Percentiles rank a stretch among this genome's conserved stretches.
Conservation (phyloP, 2,329 filamentous ascomycete species). For the Aspergillus jensenii region DNA sequence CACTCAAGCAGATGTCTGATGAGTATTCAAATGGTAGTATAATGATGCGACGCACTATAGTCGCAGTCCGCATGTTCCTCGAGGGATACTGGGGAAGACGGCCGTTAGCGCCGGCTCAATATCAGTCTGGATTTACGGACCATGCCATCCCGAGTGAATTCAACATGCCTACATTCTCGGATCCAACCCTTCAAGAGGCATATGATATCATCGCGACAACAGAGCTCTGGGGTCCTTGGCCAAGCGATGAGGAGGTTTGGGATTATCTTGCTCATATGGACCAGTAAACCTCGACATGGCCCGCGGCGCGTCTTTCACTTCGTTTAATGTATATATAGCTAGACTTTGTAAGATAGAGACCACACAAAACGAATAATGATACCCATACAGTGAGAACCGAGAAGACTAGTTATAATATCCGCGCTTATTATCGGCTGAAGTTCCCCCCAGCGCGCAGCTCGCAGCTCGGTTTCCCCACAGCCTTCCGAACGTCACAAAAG, state of each 20-base stretch:
- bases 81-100: slow-evolving; percentile 32
- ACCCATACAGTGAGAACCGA: slow-evolving; percentile 6
- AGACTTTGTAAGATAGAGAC: slow-evolving; percentile 17
- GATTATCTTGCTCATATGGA: slow-evolving; percentile 29
- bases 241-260: slow-evolving; percentile 40
- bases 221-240: slow-evolving; percentile 41
- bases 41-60: slow-evolving; percentile 41
- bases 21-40: slow-evolving; percentile 37
- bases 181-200: slow-evolving; percentile 34
- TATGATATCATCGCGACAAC: slow-evolving; percentile 38
- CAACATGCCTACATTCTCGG: slow-evolving; percentile 22
- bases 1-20: slow-evolving; percentile 35
- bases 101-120: neutral
- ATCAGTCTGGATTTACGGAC: neutral
- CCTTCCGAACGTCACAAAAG: slow-evolving; percentile 6
- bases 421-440: neutral
- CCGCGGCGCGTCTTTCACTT: slow-evolving; percentile 15
- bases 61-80: slow-evolving; percentile 42
- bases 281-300: neutral
- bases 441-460: slow-evolving; percentile 12
- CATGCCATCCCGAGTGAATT: neutral
- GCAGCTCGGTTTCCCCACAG: slow-evolving; percentile 14
- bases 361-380: slow-evolving; percentile 12
- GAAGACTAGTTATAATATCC: neutral
- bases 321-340: slow-evolving; percentile 16